phyloP scores from a whole-genome alignment of 2,329 filamentous ascomycete species.

The Herpotrichia juniperi region DNA sequence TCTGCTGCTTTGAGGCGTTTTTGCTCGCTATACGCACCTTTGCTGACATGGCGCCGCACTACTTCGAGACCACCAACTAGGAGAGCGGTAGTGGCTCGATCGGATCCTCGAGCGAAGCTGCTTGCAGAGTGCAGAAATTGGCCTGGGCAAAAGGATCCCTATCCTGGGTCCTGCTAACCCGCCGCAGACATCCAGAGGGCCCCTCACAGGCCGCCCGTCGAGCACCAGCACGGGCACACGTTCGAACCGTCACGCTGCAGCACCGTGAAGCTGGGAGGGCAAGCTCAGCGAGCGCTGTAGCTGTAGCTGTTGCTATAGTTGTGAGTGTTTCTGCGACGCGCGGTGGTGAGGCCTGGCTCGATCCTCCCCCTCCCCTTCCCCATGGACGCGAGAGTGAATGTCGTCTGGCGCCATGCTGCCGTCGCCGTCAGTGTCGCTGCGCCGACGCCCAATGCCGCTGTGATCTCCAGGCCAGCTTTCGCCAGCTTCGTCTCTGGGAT shows the following conservation, averaged over 20 bases:
- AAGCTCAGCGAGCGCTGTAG: no score
- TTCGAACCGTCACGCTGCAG: neutral
- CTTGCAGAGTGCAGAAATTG: conserved; percentile 9
- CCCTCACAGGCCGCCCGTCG: neutral
- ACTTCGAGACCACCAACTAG: conserved; percentile 17
- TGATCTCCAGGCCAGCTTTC: neutral
- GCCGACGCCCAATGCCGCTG: neutral
- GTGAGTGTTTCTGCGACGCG: no score
- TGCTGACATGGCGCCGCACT: conserved; percentile 1
- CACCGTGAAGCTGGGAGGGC: no score
- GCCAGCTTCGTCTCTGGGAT: neutral
- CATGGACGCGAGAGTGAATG: no score
- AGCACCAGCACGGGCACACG: neutral
- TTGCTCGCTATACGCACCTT: conserved; percentile 32
- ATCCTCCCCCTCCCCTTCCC: no score
- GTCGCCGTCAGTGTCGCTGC: conserved; percentile 1
- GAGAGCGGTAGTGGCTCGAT: conserved; percentile 16
- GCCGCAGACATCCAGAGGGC: conserved; percentile 17
- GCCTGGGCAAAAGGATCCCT: conserved; percentile 35
- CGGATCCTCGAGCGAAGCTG: conserved; percentile 6
- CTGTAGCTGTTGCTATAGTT: no score
- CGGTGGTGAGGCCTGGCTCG: no score
- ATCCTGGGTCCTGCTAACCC: conserved; percentile 27
- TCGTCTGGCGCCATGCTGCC: no score
- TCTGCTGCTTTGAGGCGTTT: conserved; percentile 24